Evolutionary conservation across 2,329 filamentous ascomycete species (phyloP).

Genomic region (Fusarium nodosum): DNA sequence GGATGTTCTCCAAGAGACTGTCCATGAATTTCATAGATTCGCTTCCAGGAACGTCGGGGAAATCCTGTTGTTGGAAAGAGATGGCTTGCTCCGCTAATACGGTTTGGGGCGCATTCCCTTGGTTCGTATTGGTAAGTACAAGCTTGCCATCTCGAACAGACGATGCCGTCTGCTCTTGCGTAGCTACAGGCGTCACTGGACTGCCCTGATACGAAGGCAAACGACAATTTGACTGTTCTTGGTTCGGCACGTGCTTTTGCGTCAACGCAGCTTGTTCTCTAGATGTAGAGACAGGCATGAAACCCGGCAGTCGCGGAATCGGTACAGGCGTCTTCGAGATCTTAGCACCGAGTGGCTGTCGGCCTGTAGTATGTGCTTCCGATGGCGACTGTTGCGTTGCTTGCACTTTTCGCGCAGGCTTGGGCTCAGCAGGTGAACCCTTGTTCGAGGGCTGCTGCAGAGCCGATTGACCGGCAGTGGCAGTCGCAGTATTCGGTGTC

Average conservation of each 20-base stretch:
- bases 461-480: slow-evolving; percentile 32
- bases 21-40: slow-evolving; percentile 66
- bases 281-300: slow-evolving; percentile 1
- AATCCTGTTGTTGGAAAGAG: slow-evolving; percentile 50
- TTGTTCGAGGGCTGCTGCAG: slow-evolving; percentile 25
- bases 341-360: slow-evolving; percentile 3
- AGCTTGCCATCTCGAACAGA: slow-evolving; percentile 1
- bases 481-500: slow-evolving; percentile 39
- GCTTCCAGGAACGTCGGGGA: slow-evolving; percentile 59
- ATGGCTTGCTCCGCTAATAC: not conserved
- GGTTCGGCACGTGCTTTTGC: not conserved
- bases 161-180: slow-evolving; percentile 1
- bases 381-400: slow-evolving; percentile 26
- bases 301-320: slow-evolving; percentile 47
- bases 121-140: not conserved
- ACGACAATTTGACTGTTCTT: slow-evolving; percentile 2
- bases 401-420: slow-evolving; percentile 7
- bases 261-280: slow-evolving; percentile 2
- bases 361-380: slow-evolving; percentile 21
- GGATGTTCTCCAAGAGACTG: slow-evolving; percentile 66
- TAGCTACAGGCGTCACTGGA: not conserved
- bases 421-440: slow-evolving; percentile 9
- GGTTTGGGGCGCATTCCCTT: not conserved
- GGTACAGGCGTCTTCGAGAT: slow-evolving; percentile 53
- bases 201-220: not conserved